These are phyloP conservation scores for Chaetomium fimeti DNA, from an alignment of 495 filamentous ascomycete genomes.

Conservation along the genomic window DNA sequence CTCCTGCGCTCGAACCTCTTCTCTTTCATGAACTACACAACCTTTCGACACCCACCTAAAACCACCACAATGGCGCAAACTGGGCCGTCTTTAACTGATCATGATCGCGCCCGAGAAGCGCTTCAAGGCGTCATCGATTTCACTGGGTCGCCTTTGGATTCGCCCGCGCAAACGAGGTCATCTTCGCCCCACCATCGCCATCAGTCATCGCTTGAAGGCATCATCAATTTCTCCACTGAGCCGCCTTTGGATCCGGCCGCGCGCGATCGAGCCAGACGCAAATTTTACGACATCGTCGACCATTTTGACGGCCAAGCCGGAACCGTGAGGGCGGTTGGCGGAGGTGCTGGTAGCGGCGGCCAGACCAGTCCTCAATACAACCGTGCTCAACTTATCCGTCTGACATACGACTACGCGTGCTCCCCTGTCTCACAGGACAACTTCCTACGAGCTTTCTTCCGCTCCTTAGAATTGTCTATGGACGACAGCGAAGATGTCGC, in stretches of 20 bases:
- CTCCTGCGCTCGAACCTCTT: too few relatives aligned
- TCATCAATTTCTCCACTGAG: conserved; percentile 11
- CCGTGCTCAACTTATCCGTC: conserved; percentile 26
- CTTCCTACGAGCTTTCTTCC: conserved; percentile 30
- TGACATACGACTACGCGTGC: conserved; percentile 31
- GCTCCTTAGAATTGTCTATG: conserved; percentile 22
- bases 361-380: conserved; percentile 10
- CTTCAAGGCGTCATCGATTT: too few relatives aligned
- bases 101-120: too few relatives aligned
- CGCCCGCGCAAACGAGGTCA: not conserved
- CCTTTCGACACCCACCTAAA: too few relatives aligned
- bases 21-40: too few relatives aligned
- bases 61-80: too few relatives aligned
- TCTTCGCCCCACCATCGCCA: not conserved
- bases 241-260: conserved; percentile 1
- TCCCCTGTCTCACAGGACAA: conserved; percentile 28
- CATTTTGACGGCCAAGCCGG: conserved; percentile 9
- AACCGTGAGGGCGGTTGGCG: not conserved
- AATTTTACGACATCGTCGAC: conserved; percentile 15
- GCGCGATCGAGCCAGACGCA: conserved; percentile 11
- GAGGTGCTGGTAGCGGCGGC: not conserved
- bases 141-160: not conserved
- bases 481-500: conserved; percentile 19
- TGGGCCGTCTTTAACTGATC: too few relatives aligned
- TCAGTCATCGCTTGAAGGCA: not conserved